Evolutionary conservation across 2,329 filamentous ascomycete genomes (phyloP).

Genomic region (Sarocladiaceae sp.): DNA sequence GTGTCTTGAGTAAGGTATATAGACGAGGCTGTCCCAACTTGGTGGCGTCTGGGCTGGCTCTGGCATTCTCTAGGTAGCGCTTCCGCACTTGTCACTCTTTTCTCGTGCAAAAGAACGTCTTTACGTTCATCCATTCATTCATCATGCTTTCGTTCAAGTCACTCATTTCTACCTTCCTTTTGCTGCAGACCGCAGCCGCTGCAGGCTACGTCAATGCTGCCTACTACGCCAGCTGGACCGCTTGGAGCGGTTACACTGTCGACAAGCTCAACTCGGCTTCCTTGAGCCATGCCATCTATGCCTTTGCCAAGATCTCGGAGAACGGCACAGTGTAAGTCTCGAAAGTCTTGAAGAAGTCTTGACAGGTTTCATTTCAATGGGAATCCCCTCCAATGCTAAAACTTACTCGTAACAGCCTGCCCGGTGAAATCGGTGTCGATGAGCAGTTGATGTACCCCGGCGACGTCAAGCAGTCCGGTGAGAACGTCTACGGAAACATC

Average conservation of each 20-base stretch:
- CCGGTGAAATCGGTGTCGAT: slow-evolving; percentile 48
- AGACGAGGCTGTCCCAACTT: not conserved
- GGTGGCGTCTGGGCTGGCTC: not conserved
- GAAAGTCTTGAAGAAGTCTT: no score
- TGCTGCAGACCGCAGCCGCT: slow-evolving; percentile 6
- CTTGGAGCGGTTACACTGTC: not conserved
- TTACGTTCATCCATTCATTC: slow-evolving; percentile 11
- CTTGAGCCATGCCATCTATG: slow-evolving; percentile 67
- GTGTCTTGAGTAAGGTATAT: slow-evolving; percentile 5
- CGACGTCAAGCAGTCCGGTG: slow-evolving; percentile 53
- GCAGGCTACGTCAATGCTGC: slow-evolving; percentile 6
- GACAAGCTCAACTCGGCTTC: slow-evolving; percentile 51
- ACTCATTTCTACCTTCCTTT: slow-evolving; percentile 8
- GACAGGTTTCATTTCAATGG: slow-evolving; percentile 9
- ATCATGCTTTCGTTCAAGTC: slow-evolving; percentile 10
- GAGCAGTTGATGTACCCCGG: slow-evolving; percentile 60
- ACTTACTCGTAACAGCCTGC: slow-evolving; percentile 24
- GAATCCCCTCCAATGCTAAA: not conserved
- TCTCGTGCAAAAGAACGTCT: slow-evolving; percentile 2
- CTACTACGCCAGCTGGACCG: slow-evolving; percentile 6
- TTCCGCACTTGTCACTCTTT: slow-evolving; percentile 9
- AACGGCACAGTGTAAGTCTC: slow-evolving; percentile 17
- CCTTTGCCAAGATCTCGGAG: slow-evolving; percentile 13
- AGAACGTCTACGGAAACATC: slow-evolving; percentile 68
- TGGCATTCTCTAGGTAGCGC: slow-evolving; percentile 1